phyloP scores from a whole-genome alignment of 2,329 filamentous ascomycete species.

The Periconia macrospinosa region DNA sequence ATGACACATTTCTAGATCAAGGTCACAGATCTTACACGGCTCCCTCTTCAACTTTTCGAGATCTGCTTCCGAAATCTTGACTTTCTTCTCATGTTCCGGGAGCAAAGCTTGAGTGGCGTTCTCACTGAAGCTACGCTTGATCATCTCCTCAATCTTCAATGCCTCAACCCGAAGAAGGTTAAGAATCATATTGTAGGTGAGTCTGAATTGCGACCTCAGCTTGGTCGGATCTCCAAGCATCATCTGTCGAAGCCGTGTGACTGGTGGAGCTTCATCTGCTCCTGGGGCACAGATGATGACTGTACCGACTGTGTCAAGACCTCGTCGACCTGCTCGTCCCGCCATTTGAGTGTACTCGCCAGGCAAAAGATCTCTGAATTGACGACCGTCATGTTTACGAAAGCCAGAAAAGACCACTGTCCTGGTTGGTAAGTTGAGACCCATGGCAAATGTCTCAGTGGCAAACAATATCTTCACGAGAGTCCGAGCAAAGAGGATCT shows the following conservation, averaged over 20 bases:
- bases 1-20: conserved; percentile 78
- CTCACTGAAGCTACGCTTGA: conserved; percentile 98
- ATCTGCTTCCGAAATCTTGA: conserved; percentile 89
- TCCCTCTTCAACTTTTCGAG: conserved; percentile 88
- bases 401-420: conserved; percentile 98
- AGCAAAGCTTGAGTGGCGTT: conserved; percentile 93
- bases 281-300: conserved; percentile 88
- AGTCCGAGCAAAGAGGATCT: conserved; percentile 93
- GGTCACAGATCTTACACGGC: conserved; percentile 78
- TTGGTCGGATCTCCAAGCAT: conserved; percentile 95
- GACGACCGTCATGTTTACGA: conserved; percentile 91
- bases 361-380: conserved; percentile 86
- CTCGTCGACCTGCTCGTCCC: conserved; percentile 87
- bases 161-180: conserved; percentile 94
- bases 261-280: conserved; percentile 84
- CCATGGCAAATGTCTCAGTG: conserved; percentile 98
- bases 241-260: conserved; percentile 83
- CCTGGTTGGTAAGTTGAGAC: conserved; percentile 89
- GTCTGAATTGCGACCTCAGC: conserved; percentile 89
- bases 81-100: conserved; percentile 93
- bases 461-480: conserved; percentile 96
- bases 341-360: conserved; percentile 99
- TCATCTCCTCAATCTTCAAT: conserved; percentile 99
- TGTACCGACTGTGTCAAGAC: conserved; percentile 87
- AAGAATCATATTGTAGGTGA: conserved; percentile 99